Base-by-base conservation (phyloP, 768 basidiomycete species). In the Psilocybe azurescens region DNA sequence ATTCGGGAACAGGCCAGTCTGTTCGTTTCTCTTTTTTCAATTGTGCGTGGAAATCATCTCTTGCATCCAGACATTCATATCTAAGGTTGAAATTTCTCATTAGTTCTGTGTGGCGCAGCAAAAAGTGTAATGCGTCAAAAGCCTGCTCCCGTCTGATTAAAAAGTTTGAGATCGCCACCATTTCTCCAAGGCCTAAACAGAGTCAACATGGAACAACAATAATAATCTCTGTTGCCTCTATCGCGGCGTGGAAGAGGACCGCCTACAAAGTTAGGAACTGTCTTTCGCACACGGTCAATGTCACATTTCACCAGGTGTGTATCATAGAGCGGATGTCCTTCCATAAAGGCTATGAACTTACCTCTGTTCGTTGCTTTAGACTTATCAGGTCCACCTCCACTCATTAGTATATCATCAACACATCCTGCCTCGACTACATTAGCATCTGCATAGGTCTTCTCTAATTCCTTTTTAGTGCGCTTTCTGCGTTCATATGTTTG, bases 41-140 rank as follows among this genome's bases (percentile, higher is more conserved):
- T 28, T 56, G 41, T 3, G 24, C 41, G 30, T 48, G 41, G 61
- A 65, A 76, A 53, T 77, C 75, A 64, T 79, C 75, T 28, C 70
- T 36, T 2, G 72, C 69, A 70, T 78, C 75, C 2, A 73, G 51
- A 53, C 77, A 78, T 59, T 79, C 76, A 64, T 78, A 77, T 50
- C 53, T 24, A 1, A 77, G 49, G 52, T 79, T 66, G 50, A 74
- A 65, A 46, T 75, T 71, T 4, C 61, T 46, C 67, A 77, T 77
- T 1, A 73, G 20, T 33, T 70, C 38, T 8, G 24, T 2, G 29
- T 72, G 49, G 10, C 57, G 8, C 10, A 2, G 9, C 6, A 48
- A 53, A 56, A 74, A 74, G 29, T 33, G 0, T 47, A 63, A 16
- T 9, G 30, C 2, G 2, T 48, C 30, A 55, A 72, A 75, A 1